Percentiles rank a stretch among this genome's conserved stretches.
phyloP scores from a whole-genome alignment of 257 asterid species.

The Nyctanthes arbortristis region DNA sequence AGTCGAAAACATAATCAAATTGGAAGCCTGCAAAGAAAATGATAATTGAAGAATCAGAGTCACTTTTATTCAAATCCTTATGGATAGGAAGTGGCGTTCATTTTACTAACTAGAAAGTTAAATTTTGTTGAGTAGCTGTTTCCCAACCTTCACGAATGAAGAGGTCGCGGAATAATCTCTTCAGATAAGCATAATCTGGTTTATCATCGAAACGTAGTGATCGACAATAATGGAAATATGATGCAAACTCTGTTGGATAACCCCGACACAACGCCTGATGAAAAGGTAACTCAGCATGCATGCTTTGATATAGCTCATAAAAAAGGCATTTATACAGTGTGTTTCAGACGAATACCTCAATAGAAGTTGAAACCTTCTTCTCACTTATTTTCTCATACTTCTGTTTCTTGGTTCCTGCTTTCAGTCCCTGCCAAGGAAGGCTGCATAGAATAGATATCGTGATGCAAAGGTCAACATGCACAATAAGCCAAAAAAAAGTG shows the following conservation, averaged over 20 bases:
- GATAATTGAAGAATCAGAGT: background rate
- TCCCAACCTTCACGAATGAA: constrained; percentile 90
- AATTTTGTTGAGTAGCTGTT: constrained; percentile 11
- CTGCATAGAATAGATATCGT: constrained; percentile 40
- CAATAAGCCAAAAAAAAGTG: constrained; percentile 23
- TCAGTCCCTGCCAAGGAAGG: no score
- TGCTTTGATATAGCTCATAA: constrained; percentile 9
- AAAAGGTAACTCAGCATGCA: constrained; percentile 23
- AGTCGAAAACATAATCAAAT: constrained; percentile 88
- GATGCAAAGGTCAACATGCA: constrained; percentile 26
- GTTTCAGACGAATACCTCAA: constrained; percentile 60
- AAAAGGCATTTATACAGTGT: constrained; percentile 16
- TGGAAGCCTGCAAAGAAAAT: constrained; percentile 66
- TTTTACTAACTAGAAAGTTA: constrained; percentile 10
- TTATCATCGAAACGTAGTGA: constrained; percentile 90
- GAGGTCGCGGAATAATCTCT: constrained; percentile 92
- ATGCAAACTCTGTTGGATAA: constrained; percentile 96
- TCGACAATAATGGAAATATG: constrained; percentile 95
- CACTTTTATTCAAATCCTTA: background rate
- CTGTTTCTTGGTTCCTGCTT: constrained; percentile 94
- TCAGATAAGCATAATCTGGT: constrained; percentile 96
- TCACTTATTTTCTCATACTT: constrained; percentile 94
- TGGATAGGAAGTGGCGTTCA: background rate
- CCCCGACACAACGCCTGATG: constrained; percentile 78
- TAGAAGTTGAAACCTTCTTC: constrained; percentile 90